Evolutionary conservation across 2,329 filamentous ascomycete species (phyloP).

Genomic region (Teratosphaeria pseudoeucalypti): DNA sequence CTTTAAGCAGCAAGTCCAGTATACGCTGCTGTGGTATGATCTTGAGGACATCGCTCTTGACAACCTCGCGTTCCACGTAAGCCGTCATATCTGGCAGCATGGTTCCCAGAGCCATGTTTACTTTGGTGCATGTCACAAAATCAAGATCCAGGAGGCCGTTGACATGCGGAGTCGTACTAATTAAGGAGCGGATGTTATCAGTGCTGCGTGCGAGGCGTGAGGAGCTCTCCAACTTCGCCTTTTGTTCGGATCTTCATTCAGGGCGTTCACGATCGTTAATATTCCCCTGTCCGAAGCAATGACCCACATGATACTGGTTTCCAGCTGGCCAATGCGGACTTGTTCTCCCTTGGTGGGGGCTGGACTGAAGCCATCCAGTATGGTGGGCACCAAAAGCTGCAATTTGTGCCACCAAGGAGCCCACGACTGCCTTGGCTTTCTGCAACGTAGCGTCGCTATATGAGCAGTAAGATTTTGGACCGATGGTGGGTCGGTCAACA

Average conservation of each 20-base stretch:
- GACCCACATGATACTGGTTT: no score
- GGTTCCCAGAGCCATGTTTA: not conserved
- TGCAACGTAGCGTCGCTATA: not conserved
- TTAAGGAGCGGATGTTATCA: no score
- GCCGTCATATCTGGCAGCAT: not conserved
- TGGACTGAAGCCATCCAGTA: no score
- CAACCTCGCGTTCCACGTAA: not conserved
- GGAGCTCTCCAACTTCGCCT: no score
- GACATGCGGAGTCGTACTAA: no score
- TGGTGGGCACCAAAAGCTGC: not conserved
- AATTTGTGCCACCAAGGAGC: not conserved
- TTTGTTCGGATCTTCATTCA: no score
- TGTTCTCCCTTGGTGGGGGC: no score
- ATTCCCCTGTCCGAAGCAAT: no score
- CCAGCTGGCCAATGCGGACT: no score
- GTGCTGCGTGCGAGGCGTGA: no score
- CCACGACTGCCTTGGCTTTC: not conserved
- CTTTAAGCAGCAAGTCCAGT: not conserved
- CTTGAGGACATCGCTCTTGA: not conserved
- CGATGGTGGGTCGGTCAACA: not conserved
- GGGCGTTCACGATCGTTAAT: no score
- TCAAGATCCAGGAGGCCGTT: no score
- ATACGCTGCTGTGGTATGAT: not conserved
- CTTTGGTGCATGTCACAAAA: not conserved
- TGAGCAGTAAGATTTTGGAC: not conserved